Percentiles rank a stretch among this genome's conserved stretches.
phyloP scores from a whole-genome alignment of 768 basidiomycete genomes.

The Sarcodon aspratus region DNA sequence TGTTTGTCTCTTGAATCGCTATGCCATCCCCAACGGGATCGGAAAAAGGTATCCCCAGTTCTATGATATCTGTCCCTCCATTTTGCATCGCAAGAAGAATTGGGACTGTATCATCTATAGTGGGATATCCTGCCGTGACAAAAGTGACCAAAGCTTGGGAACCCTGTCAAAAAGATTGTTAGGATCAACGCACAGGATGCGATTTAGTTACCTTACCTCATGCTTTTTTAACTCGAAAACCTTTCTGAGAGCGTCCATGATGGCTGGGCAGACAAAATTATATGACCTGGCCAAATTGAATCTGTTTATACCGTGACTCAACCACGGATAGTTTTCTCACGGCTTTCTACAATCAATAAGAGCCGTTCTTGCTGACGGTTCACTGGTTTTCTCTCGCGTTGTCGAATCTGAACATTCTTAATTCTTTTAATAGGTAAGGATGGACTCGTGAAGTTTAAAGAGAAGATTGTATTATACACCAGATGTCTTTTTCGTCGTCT shows the following conservation, averaged over 20 bases:
- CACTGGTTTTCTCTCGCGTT: too few relatives aligned
- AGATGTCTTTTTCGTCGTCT: too few relatives aligned
- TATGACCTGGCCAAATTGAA: too few relatives aligned
- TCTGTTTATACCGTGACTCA: too few relatives aligned
- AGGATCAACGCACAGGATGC: background rate
- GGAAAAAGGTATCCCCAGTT: constrained; percentile 91
- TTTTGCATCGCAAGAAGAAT: constrained; percentile 86
- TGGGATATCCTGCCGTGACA: constrained; percentile 91
- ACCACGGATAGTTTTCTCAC: too few relatives aligned
- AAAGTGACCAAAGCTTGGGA: constrained; percentile 70
- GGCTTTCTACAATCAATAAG: too few relatives aligned
- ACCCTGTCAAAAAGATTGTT: constrained; percentile 26
- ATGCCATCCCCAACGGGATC: constrained; percentile 96
- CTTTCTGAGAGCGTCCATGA: constrained; percentile 62
- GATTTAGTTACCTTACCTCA: constrained; percentile 26
- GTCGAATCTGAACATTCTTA: too few relatives aligned
- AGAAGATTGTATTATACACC: too few relatives aligned
- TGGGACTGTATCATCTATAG: constrained; percentile 66
- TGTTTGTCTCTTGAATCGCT: constrained; percentile 86
- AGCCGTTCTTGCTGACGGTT: too few relatives aligned
- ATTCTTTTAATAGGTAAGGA: too few relatives aligned
- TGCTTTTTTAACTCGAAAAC: constrained; percentile 58
- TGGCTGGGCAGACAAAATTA: constrained; percentile 4
- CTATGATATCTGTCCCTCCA: constrained; percentile 91
- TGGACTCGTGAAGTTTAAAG: too few relatives aligned